A percentile compares a stretch with the other conserved stretches of the same genome.
These are phyloP conservation scores for Citrus inodora DNA, from an alignment of 345 rosid species.

Conservation along the genomic window DNA sequence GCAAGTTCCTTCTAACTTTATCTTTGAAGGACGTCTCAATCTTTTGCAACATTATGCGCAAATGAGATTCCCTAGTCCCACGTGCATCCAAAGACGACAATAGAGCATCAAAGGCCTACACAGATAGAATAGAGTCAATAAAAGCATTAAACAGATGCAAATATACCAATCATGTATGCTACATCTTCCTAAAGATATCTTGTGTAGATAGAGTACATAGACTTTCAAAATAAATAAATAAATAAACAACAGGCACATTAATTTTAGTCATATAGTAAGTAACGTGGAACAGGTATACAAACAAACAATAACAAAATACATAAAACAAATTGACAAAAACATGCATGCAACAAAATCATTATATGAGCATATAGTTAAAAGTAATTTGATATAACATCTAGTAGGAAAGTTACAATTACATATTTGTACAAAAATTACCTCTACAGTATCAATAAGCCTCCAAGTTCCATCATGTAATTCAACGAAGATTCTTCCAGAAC, in stretches of 20 bases:
- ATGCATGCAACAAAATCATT: not conserved
- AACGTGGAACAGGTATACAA: not conserved
- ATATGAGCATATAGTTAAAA: not conserved
- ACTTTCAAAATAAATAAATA: not conserved
- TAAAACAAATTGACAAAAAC: not conserved
- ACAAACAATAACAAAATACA: not conserved
- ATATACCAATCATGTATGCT: not conserved
- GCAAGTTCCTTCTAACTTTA: conserved; percentile 38
- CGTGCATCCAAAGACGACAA: conserved; percentile 78
- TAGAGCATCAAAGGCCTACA: conserved; percentile 86
- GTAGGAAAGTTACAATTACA: not conserved
- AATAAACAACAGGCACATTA: not conserved
- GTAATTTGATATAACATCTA: conserved; percentile 1
- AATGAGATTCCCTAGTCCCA: conserved; percentile 93
- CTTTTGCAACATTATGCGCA: conserved; percentile 85
- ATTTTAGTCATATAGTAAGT: not conserved
- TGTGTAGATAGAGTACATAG: not conserved
- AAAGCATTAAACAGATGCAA: not conserved
- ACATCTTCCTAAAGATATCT: not conserved
- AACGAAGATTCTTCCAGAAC: conserved; percentile 85
- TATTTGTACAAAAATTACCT: conserved; percentile 41
- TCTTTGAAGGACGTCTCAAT: conserved; percentile 76
- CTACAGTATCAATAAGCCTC: conserved; percentile 87
- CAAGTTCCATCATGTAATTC: conserved; percentile 75
- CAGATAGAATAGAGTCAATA: conserved; percentile 1